Evolutionary conservation across 176 grass and related monocot genomes (phyloP), one percentile per base, ranked within the genome.

Genomic region (Leersia perrieri): DNA sequence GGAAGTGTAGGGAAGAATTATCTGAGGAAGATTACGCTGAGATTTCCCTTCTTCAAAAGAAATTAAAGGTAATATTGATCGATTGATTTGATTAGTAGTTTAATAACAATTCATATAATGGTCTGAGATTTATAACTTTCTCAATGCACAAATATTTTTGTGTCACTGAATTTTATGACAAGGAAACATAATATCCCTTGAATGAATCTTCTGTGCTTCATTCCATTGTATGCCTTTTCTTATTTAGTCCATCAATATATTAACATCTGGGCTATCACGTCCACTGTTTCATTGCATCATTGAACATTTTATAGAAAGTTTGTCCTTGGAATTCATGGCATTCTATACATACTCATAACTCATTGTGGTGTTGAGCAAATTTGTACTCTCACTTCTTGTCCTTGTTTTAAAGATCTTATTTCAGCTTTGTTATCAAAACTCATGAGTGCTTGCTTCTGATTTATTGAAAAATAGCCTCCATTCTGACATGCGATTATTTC

Each of bases 1-100:
- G 86, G 76, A 98, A 95, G 83, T 98, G 95, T 33, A 91, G 78
- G 75, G 84, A 98, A 69, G 88, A 93, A 34, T 75, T 98, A 87
- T 92, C 92, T 33, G 81, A 87, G 75, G 75, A 89, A 67, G 90
- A 95, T 62, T 98, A 94, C 84, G 33, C 88, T 81, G 92, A 98
- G 86, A 98, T 98, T 86, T 92, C 88, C 45, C 60, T 84, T 86
- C 88, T 94, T 51, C 88, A 94, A 72, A 89, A 93, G 57, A 85
- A 85, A 70, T 40, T 98, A 80, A 92, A 88, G 90, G 95, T 98
- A 89, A 69, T 35, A 67, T 74, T 77, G 32, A 25, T 86, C 80
- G 30, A 18, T 82, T 64, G 33, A 41, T 63, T 70, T 71, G 18
- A 22, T 83, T 75, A 31, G 12, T 41, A 57, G 5, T 75, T 72